Conservation (phyloP, 164 flowering plant species). For the Euptelea pleiosperma region DNA sequence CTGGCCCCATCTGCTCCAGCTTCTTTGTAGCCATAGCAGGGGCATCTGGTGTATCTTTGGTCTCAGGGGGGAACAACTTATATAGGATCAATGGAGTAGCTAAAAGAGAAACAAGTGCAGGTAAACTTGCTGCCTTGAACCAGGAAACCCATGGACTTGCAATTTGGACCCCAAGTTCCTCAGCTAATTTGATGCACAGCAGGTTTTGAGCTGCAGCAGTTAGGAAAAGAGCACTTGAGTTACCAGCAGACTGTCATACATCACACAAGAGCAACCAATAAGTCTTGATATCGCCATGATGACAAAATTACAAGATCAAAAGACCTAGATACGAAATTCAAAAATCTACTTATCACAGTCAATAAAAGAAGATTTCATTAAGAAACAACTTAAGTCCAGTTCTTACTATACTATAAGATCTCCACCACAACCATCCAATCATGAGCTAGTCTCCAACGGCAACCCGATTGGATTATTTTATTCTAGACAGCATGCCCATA, state of each 20-base stretch:
- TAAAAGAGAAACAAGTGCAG: slow-evolving; percentile 67
- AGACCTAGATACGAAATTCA: neutral
- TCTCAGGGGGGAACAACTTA: slow-evolving; percentile 86
- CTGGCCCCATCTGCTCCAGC: slow-evolving; percentile 82
- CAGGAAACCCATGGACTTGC: slow-evolving; percentile 89
- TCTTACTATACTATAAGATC: neutral
- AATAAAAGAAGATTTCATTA: neutral
- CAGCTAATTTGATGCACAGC: slow-evolving; percentile 87
- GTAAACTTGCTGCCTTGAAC: slow-evolving; percentile 89
- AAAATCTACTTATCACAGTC: neutral
- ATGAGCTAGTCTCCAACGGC: too few species aligned
- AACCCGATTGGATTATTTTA: too few species aligned
- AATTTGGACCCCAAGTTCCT: slow-evolving; percentile 81
- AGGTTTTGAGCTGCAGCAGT: slow-evolving; percentile 99
- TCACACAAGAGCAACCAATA: slow-evolving; percentile 20
- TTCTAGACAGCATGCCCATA: neutral
- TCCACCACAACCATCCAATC: too few species aligned
- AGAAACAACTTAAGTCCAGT: neutral
- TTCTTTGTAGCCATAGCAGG: slow-evolving; percentile 80
- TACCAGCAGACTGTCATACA: slow-evolving; percentile 72
- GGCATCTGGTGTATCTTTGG: slow-evolving; percentile 89
- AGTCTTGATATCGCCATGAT: neutral
- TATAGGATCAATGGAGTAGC: slow-evolving; percentile 72
- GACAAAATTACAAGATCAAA: neutral
- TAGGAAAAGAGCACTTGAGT: slow-evolving; percentile 96